Evolutionary conservation across 768 basidiomycete genomes (phyloP).

Genomic region (Tylopilus sp.): DNA sequence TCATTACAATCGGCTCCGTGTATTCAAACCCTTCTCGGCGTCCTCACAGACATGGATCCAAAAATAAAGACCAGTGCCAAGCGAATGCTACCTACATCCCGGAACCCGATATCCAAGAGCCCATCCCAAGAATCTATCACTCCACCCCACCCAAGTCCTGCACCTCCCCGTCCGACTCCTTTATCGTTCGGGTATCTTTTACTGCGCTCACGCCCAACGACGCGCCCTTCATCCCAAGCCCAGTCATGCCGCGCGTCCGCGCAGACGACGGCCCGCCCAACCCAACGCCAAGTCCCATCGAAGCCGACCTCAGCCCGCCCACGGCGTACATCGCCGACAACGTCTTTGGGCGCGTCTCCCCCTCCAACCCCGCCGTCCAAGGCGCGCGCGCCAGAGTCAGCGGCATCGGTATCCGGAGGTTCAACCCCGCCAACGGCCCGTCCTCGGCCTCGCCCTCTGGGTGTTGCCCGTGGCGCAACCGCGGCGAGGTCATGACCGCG

Average conservation of each 20-base stretch:
- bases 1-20: too few relatives aligned
- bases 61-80: too few relatives aligned
- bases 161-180: slow-evolving; percentile 1
- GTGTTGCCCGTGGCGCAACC: slow-evolving; percentile 49
- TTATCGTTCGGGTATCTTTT: background rate
- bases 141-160: slow-evolving; percentile 22
- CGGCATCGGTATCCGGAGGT: slow-evolving; percentile 58
- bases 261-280: slow-evolving; percentile 16
- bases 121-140: background rate
- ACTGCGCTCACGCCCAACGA: background rate
- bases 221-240: background rate
- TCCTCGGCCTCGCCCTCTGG: slow-evolving; percentile 9
- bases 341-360: slow-evolving; percentile 40
- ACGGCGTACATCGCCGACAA: slow-evolving; percentile 64
- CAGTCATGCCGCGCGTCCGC: background rate
- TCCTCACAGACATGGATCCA: too few relatives aligned
- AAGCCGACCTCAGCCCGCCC: slow-evolving; percentile 47
- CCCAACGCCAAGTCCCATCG: slow-evolving; percentile 27
- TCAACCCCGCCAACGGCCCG: slow-evolving; percentile 42
- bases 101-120: background rate
- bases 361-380: slow-evolving; percentile 17
- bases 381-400: background rate
- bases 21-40: too few relatives aligned
- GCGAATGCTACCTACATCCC: too few relatives aligned
- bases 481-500: slow-evolving; percentile 63